Evolutionary conservation across 2,329 filamentous ascomycete genomes (phyloP).

Genomic region (Aspergillus piperis): DNA sequence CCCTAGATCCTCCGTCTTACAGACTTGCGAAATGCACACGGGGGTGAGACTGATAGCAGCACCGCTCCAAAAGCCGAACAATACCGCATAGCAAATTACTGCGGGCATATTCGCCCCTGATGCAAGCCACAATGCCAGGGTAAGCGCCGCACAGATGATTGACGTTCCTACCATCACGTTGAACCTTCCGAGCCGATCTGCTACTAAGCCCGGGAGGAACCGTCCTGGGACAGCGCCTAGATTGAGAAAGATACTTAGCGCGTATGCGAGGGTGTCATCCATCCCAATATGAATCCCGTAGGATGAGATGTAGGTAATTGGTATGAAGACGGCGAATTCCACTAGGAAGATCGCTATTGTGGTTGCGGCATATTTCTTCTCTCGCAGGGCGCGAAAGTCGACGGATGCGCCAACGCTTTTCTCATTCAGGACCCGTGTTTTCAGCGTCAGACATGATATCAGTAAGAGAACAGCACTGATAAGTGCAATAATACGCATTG

Average conservation of each 20-base stretch:
- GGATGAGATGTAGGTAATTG: constrained; percentile 37
- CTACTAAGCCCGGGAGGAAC: constrained; percentile 34
- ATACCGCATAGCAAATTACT: constrained; percentile 10
- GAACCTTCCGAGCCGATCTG: constrained; percentile 37
- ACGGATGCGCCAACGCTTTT: not conserved
- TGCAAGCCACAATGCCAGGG: not conserved
- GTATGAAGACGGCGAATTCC: constrained; percentile 40
- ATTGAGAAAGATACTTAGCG: constrained; percentile 36
- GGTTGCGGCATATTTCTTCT: constrained; percentile 27
- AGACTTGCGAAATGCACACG: constrained; percentile 34
- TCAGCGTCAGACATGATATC: constrained; percentile 1
- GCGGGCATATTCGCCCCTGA: constrained; percentile 2
- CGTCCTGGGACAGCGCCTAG: constrained; percentile 35
- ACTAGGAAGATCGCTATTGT: constrained; percentile 36
- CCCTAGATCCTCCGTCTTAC: constrained; percentile 29
- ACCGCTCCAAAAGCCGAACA: constrained; percentile 2
- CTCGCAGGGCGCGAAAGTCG: constrained; percentile 26
- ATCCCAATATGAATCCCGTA: constrained; percentile 32
- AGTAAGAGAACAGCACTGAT: constrained; percentile 20
- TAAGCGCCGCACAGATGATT: not conserved
- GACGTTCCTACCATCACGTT: constrained; percentile 29
- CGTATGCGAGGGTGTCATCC: constrained; percentile 27
- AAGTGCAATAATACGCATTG: constrained; percentile 33
- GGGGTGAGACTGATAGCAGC: constrained; percentile 30
- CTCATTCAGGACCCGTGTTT: not conserved